These are phyloP conservation scores for Acacia concinna DNA, from an alignment of 331 rosid species.

Conservation along the genomic window DNA sequence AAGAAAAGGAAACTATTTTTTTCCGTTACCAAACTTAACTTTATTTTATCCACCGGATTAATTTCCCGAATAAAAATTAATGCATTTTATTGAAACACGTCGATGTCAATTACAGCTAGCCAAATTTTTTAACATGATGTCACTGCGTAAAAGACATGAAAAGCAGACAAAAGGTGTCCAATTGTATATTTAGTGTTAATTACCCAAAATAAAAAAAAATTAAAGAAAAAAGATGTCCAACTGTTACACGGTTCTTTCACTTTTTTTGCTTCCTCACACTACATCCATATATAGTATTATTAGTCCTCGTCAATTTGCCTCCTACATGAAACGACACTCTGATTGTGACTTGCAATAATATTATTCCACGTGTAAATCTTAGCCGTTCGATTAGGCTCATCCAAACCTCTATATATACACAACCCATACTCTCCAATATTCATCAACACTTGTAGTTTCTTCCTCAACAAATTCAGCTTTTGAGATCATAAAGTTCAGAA, in stretches of 20 bases:
- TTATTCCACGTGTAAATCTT: not conserved
- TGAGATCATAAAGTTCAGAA: not conserved
- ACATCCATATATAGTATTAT: not conserved
- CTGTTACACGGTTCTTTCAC: not conserved
- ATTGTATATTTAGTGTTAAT: not conserved
- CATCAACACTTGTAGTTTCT: not conserved
- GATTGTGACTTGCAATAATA: not conserved
- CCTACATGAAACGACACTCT: not conserved
- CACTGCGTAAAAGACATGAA: not conserved
- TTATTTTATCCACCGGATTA: not conserved
- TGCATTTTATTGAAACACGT: not conserved
- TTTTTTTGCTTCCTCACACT: not conserved
- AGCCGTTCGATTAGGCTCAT: not conserved
- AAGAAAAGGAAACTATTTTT: not conserved
- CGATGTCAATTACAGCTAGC: not conserved
- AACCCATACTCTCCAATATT: not conserved
- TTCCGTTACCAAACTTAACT: too few species aligned
- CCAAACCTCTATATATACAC: not conserved
- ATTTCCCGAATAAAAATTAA: not conserved
- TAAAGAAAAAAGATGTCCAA: not conserved
- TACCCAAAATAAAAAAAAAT: not conserved
- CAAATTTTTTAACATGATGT: not conserved
- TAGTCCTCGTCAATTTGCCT: not conserved
- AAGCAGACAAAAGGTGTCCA: not conserved
- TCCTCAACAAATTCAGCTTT: not conserved